These are phyloP conservation scores for Trypanosoma rangeli DNA, from an alignment of 208 protist genomes.

Conservation along the genomic window DNA sequence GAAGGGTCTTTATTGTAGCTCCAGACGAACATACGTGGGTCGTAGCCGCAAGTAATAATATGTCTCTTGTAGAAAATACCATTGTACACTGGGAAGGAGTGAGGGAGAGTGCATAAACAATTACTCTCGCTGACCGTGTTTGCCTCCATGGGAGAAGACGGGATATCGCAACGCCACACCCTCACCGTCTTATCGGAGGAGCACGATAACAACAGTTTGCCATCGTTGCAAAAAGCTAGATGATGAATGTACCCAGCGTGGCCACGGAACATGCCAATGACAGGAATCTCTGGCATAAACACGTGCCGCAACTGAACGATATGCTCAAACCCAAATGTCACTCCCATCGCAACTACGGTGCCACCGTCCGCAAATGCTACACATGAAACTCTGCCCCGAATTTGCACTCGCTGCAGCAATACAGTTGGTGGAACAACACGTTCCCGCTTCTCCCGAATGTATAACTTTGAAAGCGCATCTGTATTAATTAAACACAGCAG, in stretches of 20 bases:
- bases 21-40: constrained; percentile 60
- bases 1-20: constrained; percentile 28
- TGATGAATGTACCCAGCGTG: constrained; percentile 73
- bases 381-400: constrained; percentile 61
- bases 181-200: constrained; percentile 74
- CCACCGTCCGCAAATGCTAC: constrained; percentile 51
- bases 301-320: constrained; percentile 60
- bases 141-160: background rate
- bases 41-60: constrained; percentile 79
- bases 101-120: constrained; percentile 57
- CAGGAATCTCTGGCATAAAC: constrained; percentile 33
- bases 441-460: constrained; percentile 50
- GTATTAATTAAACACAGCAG: constrained; percentile 19
- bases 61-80: constrained; percentile 72
- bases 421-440: constrained; percentile 55
- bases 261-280: constrained; percentile 39
- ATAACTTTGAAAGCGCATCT: constrained; percentile 15
- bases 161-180: constrained; percentile 42
- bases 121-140: background rate
- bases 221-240: constrained; percentile 50
- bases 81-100: constrained; percentile 69
- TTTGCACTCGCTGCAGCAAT: constrained; percentile 43
- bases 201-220: constrained; percentile 59
- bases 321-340: constrained; percentile 59
- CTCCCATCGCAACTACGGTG: constrained; percentile 51